Conservation (phyloP, 352 stramenopile species). For the Pythium aristosporum region DNA sequence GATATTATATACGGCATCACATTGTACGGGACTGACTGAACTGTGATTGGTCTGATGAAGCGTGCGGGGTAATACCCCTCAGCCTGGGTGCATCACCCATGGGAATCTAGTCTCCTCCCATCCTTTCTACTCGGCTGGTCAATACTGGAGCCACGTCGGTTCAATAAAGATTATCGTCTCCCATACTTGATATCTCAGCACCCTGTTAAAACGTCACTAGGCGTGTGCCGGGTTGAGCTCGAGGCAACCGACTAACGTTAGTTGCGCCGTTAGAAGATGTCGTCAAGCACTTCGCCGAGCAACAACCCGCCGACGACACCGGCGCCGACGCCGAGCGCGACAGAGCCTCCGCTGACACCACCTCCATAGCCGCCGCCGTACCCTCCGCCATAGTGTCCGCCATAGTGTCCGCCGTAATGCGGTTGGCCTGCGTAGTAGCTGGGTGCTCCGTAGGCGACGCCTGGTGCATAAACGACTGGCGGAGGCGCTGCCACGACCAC, state of each 20-base stretch:
- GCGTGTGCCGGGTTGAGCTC: too few relatives aligned
- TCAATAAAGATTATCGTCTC: too few relatives aligned
- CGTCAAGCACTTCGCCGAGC: conserved; percentile 66
- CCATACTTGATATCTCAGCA: too few relatives aligned
- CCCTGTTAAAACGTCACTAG: too few relatives aligned
- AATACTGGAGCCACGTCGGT: too few relatives aligned
- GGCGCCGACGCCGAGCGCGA: conserved; percentile 71
- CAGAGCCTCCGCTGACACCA: conserved; percentile 32
- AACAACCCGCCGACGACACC: conserved; percentile 75
- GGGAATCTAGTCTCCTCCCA: too few relatives aligned
- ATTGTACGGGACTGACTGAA: too few relatives aligned
- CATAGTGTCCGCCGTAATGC: not conserved
- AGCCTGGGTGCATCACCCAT: too few relatives aligned
- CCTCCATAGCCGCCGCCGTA: conserved; percentile 16
- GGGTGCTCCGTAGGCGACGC: conserved; percentile 22
- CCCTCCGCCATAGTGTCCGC: conserved; percentile 18
- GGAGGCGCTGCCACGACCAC: conserved; percentile 23
- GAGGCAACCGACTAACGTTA: not conserved
- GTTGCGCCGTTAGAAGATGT: conserved; percentile 36
- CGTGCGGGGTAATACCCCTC: too few relatives aligned
- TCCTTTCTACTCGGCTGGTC: too few relatives aligned
- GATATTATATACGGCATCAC: too few relatives aligned
- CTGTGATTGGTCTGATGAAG: too few relatives aligned
- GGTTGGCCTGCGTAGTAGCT: conserved; percentile 27
- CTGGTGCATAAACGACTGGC: conserved; percentile 24